Base-by-base conservation (phyloP, 1,139 yeast genomes). In the Zygoascus meyerae region DNA sequence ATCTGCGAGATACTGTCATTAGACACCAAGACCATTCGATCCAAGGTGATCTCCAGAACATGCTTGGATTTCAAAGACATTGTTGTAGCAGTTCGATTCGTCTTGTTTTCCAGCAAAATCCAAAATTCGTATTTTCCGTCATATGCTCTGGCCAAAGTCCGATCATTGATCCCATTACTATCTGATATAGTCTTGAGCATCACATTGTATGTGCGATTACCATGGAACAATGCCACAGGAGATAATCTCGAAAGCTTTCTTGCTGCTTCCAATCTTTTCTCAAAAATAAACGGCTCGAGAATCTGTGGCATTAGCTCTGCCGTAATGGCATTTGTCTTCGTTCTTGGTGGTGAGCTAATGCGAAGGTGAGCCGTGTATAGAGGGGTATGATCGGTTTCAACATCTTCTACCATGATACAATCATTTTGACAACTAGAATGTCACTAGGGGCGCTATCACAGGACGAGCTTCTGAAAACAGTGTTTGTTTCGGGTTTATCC, bases 401-500 rank as follows among this genome's bases (percentile, higher is more conserved):
- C 35, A 8, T 14, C 8, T n/a, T n/a, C n/a, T 34, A 5, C 5
- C 18, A 6, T 14, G 17, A 12, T n/a, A n/a, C 12, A n/a, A n/a
- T 31, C 62, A 14, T 46, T 51, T 9, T 26, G 10, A 5, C 32
- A 12, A 10, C 11, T 8, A 11, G 28, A 21, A 17, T 16, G n/a
- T 28, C 30, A 11, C 26, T 21, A 21, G 26, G 26, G 26, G 26
- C 8, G 16, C 39, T 32, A 17, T 18, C 28, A 34, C 34, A 17
- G 28, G 65, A 64, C 18, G 63, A 63, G 38, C 63, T 61, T 47
- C 51, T 59, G 29, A 54, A 62, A 29, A 63, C 67, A 8, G 46
- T 65, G n/a, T 65, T 55, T 47, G 44, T 66, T 8, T 60, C 61
- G 6, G 52, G 53, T 9, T 48, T 64, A n/a, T 68, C 69, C 2